phyloP scores from a whole-genome alignment of 805 yeast species.

The Schizosaccharomyces pombe region DNA sequence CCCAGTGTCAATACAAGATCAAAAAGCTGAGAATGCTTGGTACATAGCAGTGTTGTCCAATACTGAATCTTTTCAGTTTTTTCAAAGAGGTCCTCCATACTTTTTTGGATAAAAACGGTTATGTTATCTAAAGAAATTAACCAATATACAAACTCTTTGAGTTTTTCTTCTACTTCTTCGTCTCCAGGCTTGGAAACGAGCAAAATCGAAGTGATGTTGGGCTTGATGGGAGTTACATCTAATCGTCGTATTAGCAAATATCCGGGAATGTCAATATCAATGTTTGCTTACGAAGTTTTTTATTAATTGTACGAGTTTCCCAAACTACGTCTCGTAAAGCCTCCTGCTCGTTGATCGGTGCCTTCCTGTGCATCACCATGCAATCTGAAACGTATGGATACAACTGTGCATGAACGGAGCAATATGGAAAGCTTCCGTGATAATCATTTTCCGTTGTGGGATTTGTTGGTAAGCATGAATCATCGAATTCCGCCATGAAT shows the following conservation, averaged over 20 bases:
- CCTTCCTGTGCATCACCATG: neutral
- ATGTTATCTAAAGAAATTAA: neutral
- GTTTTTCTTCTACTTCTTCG: neutral
- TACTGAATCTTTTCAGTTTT: neutral
- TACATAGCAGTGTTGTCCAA: conserved; percentile 58
- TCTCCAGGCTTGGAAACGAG: conserved; percentile 1
- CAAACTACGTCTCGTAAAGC: conserved; percentile 1
- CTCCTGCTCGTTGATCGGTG: neutral
- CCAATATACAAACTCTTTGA: neutral
- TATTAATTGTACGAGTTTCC: neutral
- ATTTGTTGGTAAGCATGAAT: neutral
- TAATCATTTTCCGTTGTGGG: neutral
- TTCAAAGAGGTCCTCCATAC: neutral
- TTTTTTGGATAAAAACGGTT: neutral
- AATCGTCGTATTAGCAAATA: neutral
- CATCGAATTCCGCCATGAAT: neutral
- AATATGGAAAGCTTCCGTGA: neutral
- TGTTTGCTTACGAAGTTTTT: neutral
- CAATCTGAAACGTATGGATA: neutral
- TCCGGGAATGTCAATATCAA: no score
- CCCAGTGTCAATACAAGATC: conserved; percentile 78
- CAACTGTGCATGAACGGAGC: neutral
- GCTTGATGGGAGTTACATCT: neutral
- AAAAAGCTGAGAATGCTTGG: conserved; percentile 43
- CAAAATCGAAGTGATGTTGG: neutral